These are phyloP conservation scores for Lagenidium sp. DNA, from an alignment of 352 stramenopile species.

Conservation along the genomic window DNA sequence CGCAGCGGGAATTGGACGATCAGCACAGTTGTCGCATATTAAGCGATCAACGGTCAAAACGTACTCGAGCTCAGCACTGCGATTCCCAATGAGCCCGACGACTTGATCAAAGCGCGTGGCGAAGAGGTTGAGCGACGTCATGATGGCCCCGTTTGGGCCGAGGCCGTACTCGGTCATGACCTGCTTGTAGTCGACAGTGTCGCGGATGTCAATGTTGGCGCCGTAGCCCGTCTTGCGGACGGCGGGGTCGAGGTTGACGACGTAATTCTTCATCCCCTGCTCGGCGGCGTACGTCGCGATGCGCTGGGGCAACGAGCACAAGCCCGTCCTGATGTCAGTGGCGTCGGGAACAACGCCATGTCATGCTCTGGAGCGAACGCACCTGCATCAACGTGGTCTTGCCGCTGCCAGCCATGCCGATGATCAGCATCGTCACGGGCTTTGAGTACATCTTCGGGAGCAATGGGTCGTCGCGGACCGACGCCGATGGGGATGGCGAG, in stretches of 20 bases:
- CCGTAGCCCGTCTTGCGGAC: slow-evolving; percentile 94
- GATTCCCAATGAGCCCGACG: slow-evolving; percentile 90
- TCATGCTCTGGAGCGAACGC: not conserved
- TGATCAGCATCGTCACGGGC: slow-evolving; percentile 78
- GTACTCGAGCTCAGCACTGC: slow-evolving; percentile 76
- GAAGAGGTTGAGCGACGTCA: slow-evolving; percentile 99
- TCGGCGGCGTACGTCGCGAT: slow-evolving; percentile 65
- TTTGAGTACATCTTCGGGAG: slow-evolving; percentile 51
- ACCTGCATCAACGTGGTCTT: slow-evolving; percentile 95
- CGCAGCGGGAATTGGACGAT: too few species aligned
- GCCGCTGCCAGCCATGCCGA: slow-evolving; percentile 95
- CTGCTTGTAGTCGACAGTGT: slow-evolving; percentile 99
- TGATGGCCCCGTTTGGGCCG: slow-evolving; percentile 98
- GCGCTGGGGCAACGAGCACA: slow-evolving; percentile 22
- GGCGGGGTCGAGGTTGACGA: slow-evolving; percentile 98
- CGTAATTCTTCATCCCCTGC: slow-evolving; percentile 83
- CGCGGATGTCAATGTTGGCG: slow-evolving; percentile 98
- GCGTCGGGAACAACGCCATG: too few species aligned
- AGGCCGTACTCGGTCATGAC: slow-evolving; percentile 98
- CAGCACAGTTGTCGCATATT: too few species aligned
- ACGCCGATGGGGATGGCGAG: not conserved
- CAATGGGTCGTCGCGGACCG: slow-evolving; percentile 11
- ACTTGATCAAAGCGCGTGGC: slow-evolving; percentile 99
- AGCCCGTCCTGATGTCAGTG: too few species aligned
- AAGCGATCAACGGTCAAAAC: slow-evolving; percentile 11